Conservation (phyloP, 352 stramenopile genomes). For the Peronosclerospora sorghi region DNA sequence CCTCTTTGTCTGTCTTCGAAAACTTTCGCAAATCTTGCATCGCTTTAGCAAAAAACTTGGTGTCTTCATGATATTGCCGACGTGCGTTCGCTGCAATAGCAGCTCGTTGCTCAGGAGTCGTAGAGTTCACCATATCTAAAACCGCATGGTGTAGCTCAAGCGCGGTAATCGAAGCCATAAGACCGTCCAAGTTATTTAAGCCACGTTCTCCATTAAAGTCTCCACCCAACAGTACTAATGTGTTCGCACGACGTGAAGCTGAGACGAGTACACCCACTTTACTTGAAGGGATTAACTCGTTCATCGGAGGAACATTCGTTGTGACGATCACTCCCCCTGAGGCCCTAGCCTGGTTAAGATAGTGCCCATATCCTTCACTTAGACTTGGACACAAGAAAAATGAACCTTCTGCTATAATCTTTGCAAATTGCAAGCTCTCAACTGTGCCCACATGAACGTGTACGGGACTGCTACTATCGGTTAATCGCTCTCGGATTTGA, state of each 20-base stretch:
- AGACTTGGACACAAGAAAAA: conserved; percentile 49
- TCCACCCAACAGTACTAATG: conserved; percentile 11
- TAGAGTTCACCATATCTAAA: conserved; percentile 10
- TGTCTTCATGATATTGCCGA: conserved; percentile 35
- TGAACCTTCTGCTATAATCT: conserved; percentile 28
- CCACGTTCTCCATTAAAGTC: conserved; percentile 13
- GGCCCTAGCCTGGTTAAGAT: conserved; percentile 55
- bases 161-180: conserved; percentile 12
- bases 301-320: conserved; percentile 47
- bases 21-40: conserved; percentile 31
- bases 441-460: conserved; percentile 20
- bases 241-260: conserved; percentile 3
- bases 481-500: conserved; percentile 7
- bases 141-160: conserved; percentile 14
- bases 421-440: conserved; percentile 21
- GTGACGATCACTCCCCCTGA: conserved; percentile 35
- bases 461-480: conserved; percentile 15
- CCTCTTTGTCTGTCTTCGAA: conserved; percentile 2
- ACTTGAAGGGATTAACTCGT: conserved; percentile 29
- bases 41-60: conserved; percentile 27
- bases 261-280: conserved; percentile 11
- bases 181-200: conserved; percentile 12
- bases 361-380: conserved; percentile 55
- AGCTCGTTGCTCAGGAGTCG: conserved; percentile 22
- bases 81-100: conserved; percentile 14